Evolutionary conservation across 495 filamentous ascomycete genomes (phyloP), one percentile per base, ranked within the genome.

Genomic region (Aspergillus asperescens): DNA sequence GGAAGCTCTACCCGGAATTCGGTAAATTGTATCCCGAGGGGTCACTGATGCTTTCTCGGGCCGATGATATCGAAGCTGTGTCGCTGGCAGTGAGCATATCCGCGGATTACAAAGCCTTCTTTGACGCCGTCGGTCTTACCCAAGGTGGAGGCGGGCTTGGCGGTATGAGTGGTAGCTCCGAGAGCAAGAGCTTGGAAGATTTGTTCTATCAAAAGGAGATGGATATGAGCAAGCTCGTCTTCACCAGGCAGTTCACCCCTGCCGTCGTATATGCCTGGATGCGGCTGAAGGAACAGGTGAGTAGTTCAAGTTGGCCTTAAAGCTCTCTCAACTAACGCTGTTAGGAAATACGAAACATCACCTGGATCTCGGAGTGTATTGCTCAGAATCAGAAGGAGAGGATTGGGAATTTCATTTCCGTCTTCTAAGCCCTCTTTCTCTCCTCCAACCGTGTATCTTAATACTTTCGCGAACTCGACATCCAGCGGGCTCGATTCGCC

Each of bases 151-250:
- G 80, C 31, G 86, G 87, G 10, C 73, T 87, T 13, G 87, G 89
- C 13, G 92, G 94, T 63, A 90, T 93, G 87, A 81, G 89, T 38
- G 90, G 89, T 16, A 83, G 82, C 18, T 74, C 80, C 27, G 90
- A 93, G 43, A 87, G 86, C 13, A 91, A 89, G 78, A 96, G 90
- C 64, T 71, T 98, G 55, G 93, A 98, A 63, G 93, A 98, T 58
- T 77, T 97, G 72, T 97, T 99, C 71, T 99, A 99, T 67, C 90
- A 96, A 69, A 96, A 93, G 74, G 93, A 99, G 74, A 97, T 97
- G 94, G 90, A 97, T 69, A 85, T 96, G 59, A 87, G 87, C 24
- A 99, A 97, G 80, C 67, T 83, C 39, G 88, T 90, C 3, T 99
- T 99, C 66, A 99, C 93, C 16, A 79, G 88, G 60, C 94, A 99